phyloP scores from a whole-genome alignment of 2,329 filamentous ascomycete species.

The Orbilia ellipsospora region DNA sequence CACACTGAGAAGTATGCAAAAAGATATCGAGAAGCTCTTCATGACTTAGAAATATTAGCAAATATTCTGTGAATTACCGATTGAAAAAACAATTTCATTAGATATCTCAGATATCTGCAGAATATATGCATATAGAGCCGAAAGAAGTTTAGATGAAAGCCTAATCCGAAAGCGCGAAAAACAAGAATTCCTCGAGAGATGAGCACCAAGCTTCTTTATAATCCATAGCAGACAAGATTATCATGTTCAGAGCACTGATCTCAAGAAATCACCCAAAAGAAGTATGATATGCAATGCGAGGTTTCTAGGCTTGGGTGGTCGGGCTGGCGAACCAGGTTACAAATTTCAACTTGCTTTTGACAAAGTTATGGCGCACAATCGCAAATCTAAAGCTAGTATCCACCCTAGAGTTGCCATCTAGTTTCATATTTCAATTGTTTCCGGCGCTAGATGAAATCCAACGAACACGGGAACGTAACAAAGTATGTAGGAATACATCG shows the following conservation, averaged over 20 bases:
- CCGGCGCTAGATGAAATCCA: no score
- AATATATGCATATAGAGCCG: neutral
- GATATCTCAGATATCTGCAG: constrained; percentile 40
- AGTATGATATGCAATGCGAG: constrained; percentile 3
- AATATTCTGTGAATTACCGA: neutral
- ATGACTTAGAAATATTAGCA: neutral
- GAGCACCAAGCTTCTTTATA: constrained; percentile 22
- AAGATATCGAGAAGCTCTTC: neutral
- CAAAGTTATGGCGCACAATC: no score
- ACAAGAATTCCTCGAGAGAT: neutral
- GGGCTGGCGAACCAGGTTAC: neutral
- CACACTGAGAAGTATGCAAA: constrained; percentile 13
- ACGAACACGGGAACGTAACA: neutral
- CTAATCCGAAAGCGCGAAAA: neutral
- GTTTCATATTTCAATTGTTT: no score
- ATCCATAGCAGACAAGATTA: neutral
- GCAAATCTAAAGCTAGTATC: no score
- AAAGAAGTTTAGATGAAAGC: neutral
- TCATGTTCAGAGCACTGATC: neutral
- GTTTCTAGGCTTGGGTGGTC: neutral
- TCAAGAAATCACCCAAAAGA: constrained; percentile 18
- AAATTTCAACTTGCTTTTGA: no score
- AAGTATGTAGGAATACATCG: no score
- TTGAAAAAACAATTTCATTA: neutral
- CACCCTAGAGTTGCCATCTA: no score